These are phyloP conservation scores for Tetraselmis striata DNA, from an alignment of 139 green algal species.

Conservation along the genomic window DNA sequence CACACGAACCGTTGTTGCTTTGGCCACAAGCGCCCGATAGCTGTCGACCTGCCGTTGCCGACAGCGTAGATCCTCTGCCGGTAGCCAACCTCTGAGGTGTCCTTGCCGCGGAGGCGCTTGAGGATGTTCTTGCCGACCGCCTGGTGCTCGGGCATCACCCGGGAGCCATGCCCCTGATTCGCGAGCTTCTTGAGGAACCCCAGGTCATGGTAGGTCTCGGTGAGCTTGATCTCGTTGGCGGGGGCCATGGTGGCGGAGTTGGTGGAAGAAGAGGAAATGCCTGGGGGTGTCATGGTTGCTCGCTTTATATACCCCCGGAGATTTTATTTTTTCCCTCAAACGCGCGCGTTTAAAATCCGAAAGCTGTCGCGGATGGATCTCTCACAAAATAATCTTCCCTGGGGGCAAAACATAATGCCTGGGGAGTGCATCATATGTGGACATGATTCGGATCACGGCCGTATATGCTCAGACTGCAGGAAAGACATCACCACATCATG, in stretches of 20 bases:
- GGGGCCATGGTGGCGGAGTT: not conserved
- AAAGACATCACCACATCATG: too few species aligned
- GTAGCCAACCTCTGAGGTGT: not conserved
- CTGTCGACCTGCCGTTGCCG: not conserved
- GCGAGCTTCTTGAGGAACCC: not conserved
- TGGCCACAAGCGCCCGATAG: not conserved
- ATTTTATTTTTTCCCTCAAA: too few species aligned
- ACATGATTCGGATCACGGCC: too few species aligned
- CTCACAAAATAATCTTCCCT: too few species aligned
- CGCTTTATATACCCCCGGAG: too few species aligned
- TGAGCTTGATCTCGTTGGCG: not conserved
- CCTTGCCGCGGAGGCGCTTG: not conserved
- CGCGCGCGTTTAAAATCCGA: too few species aligned
- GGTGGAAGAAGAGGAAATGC: too few species aligned
- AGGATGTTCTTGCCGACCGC: not conserved
- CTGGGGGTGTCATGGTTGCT: too few species aligned
- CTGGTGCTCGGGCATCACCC: not conserved
- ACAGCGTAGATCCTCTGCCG: not conserved
- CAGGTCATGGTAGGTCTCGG: not conserved
- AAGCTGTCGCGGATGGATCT: too few species aligned
- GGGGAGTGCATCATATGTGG: too few species aligned
- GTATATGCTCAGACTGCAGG: too few species aligned
- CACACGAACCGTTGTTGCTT: not conserved
- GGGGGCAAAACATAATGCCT: too few species aligned
- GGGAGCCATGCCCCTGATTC: not conserved